Evolutionary conservation across 2,329 filamentous ascomycete genomes (phyloP), one percentile per base, ranked within the genome.

Genomic region (Phyllosticta citribraziliensis): DNA sequence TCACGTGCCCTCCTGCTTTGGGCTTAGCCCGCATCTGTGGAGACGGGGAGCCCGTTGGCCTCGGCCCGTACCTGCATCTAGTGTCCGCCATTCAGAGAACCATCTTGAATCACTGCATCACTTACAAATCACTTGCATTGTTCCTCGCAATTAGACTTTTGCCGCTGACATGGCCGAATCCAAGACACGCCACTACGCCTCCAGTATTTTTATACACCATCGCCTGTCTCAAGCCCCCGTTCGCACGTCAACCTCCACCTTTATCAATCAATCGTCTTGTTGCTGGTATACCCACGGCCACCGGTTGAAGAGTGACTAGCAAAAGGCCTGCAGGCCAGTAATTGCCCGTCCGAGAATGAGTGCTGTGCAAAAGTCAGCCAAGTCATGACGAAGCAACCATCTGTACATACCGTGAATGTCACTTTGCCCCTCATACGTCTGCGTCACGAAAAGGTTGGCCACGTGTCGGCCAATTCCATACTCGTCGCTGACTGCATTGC

Each of bases 351-450:
- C 75, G 55, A 80, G 70, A 56, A 81, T 82, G 65, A 82, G 69
- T 58, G 75, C 75, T 78, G 64, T 6, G 6, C 57, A 66, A 63
- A 52, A 59, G 63, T 72, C 65, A 74, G 24, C 73, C 63, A 73
- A 71, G 63, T 52, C 17, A 6, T n/a, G 56, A 60, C 27, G 51
- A 64, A 54, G 2, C 5, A 3, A 24, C 10, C 25, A 17, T n/a
- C n/a, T n/a, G n/a, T 47, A 47, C 88, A 82, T 78, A 93, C 91
- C 85, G 75, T 97, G 94, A 72, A 97, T 97, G 76, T 97, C 94
- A 71, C 92, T 97, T 77, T 97, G 94, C 22, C 94, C 94, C 77
- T 99, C 94, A 68, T 99, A 99, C 1, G 93, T 97, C 78, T 97
- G 93, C 60, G 93, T 95, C 58, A 99, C 94, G 74, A 95, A 99